These are phyloP conservation scores for Cerioporus squamosus DNA, from an alignment of 1,284 basidiomycete species.

Conservation along the genomic window DNA sequence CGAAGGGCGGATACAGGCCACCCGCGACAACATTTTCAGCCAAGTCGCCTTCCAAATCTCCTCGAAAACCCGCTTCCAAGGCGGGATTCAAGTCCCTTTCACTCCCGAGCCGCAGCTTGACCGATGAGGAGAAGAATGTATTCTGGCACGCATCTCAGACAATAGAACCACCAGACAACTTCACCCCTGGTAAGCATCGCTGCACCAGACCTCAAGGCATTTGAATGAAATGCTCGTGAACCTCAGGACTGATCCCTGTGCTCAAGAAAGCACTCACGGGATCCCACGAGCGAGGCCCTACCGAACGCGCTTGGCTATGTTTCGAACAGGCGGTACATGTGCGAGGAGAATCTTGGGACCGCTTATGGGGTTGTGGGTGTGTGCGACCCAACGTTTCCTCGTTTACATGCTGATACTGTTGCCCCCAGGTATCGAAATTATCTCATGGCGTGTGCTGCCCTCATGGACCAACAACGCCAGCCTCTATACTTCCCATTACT, in stretches of 20 bases:
- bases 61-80: neutral
- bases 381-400: constrained; percentile 19
- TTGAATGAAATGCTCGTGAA: neutral
- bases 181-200: constrained; percentile 62
- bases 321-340: constrained; percentile 67
- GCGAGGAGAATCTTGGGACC: constrained; percentile 58
- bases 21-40: neutral
- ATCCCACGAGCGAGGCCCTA: constrained; percentile 55
- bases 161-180: constrained; percentile 64
- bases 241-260: constrained; percentile 68
- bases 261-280: constrained; percentile 59
- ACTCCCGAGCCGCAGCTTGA: neutral
- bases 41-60: constrained; percentile 12
- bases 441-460: constrained; percentile 76
- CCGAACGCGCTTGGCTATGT: constrained; percentile 68
- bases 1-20: neutral
- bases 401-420: neutral
- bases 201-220: neutral
- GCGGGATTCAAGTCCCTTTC: constrained; percentile 14
- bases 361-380: constrained; percentile 77
- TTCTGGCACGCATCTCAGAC: constrained; percentile 66
- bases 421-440: constrained; percentile 81
- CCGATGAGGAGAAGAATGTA: constrained; percentile 41
- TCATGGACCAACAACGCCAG: constrained; percentile 68
- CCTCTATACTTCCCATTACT: constrained; percentile 65